A percentile compares a stretch with the other conserved stretches of the same genome.
These are phyloP conservation scores for Oenanthe javanica DNA, from an alignment of 140 eudicot genomes.

Conservation along the genomic window DNA sequence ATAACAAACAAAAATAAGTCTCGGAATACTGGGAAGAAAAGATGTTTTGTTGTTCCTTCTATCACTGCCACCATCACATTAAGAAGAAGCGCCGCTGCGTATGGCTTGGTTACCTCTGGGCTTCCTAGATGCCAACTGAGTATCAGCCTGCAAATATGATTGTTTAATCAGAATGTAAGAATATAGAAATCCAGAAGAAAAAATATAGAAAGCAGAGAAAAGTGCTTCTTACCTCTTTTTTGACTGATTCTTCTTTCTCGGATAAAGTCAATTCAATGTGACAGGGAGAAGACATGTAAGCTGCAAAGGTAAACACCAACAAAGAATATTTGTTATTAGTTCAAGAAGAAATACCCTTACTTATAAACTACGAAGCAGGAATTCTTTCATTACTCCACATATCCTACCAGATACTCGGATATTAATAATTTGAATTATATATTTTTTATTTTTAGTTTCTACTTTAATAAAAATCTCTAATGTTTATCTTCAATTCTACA, in stretches of 20 bases:
- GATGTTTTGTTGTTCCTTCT: neutral
- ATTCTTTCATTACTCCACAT: too few relatives aligned
- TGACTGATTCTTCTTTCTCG: slow-evolving; percentile 46
- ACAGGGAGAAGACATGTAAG: slow-evolving; percentile 49
- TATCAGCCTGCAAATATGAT: slow-evolving; percentile 33
- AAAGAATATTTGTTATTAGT: neutral
- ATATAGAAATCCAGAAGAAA: neutral
- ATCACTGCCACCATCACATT: neutral
- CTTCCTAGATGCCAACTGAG: slow-evolving; percentile 50
- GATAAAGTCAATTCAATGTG: slow-evolving; percentile 43
- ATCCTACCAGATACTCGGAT: too few relatives aligned
- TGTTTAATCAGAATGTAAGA: neutral
- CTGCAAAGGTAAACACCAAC: slow-evolving; percentile 16
- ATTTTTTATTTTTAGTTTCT: neutral
- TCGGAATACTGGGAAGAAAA: neutral
- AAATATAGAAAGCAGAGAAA: neutral
- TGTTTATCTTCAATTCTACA: too few relatives aligned
- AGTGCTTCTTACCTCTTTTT: slow-evolving; percentile 31
- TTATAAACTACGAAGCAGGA: neutral
- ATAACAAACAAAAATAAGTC: neutral
- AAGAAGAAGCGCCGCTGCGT: slow-evolving; percentile 21
- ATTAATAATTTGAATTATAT: too few relatives aligned
- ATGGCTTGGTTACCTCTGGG: slow-evolving; percentile 33
- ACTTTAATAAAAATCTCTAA: too few relatives aligned
- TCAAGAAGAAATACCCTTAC: neutral